Evolutionary conservation across 257 asterid genomes (phyloP), one percentile per base, ranked within the genome.

Genomic region (Solanum pinnatisectum): DNA sequence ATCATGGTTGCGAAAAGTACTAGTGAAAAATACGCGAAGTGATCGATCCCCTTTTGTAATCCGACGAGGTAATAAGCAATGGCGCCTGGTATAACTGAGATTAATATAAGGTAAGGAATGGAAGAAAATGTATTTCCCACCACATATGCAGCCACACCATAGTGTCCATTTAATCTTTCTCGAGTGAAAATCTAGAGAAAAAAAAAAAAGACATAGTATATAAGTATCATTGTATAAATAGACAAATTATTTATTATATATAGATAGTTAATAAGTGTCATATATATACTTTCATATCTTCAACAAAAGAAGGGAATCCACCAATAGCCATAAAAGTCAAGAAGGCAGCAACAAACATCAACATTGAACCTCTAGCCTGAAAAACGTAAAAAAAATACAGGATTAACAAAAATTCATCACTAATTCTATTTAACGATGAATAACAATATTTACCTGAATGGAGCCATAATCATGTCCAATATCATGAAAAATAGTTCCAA

Each of bases 251-350:
- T 23, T 4, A 63, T 32, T 32, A 4, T 49, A 4, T 87, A 23
- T 6, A 74, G 85, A 25, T 46, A 36, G 6, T 84, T 36, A 35
- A 8, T 15, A 84, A 25, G 15, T 85, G 25, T 59, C 87, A 20
- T 65, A 68, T 8, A 16, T 22, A 74, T 90, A 94, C 97, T 82
- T 94, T 94, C 95, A 93, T 91, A 87, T 94, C 96, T 81, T 94
- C 97, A 10, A 92, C 94, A 65, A 93, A 94, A 1, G 97, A 94
- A 87, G 97, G 97, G 89, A 94, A 94, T 87, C 97, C 95, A 20
- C 97, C 97, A 71, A 94, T 94, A 1, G 94, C 94, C 97, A 94
- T 91, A 73, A 93, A 94, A 23, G 97, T 94, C 85, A 94, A 86
- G 89, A 94, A 92, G 70, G 93, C 89, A 77, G 88, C 87, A 84